Evolutionary conservation across 2,329 filamentous ascomycete species (phyloP), one percentile per base, ranked within the genome.

Genomic region (Chalara sp.): DNA sequence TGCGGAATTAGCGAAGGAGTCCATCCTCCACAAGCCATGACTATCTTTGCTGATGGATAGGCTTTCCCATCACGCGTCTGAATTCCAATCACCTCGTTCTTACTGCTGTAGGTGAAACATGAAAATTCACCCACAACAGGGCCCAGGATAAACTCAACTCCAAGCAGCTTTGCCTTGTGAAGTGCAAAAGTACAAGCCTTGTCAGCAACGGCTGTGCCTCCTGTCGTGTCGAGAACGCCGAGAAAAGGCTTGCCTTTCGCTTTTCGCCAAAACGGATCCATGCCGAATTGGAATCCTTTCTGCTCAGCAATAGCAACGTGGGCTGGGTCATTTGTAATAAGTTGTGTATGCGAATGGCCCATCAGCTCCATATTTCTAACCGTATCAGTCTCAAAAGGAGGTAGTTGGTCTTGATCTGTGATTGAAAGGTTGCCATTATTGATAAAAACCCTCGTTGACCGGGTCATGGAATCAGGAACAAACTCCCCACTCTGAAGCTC

Each of bases 1-100:
- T 64, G 59, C 3, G 65, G 64, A 40, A 67, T 47, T 37, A 67
- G 47, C 5, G 60, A 55, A 7, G 64, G 54, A 21, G 63, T 61
- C 63, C 63, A 67, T 13, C 57, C 55, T n/a, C 64, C 64, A 56
- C 13, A 39, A 13, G 35, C 13, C 35, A 39, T 39, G 35, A 10
- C 13, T 43, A 8, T 43, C 40, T 2, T 12, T 43, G 13, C 21
- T 21, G 21, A 21, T 21, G 21, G 21, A 21, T 21, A 21, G 3
- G 21, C 3, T 3, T 21, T 21, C 21, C 21, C 21, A 21, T 21
- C 21, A 21, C 21, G 21, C 21, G 35, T n/a, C 35, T n/a, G 35
- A 10, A 39, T n/a, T 39, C 29, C 29, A 32, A 7, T 30, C 28
- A 43, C 32, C 21, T n/a, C 29, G 1, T 31, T 35, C 39, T 28